Percentiles rank a stretch among this genome's conserved stretches.
Conservation (phyloP, 2,329 filamentous ascomycete species). For the Alternaria infectoria region DNA sequence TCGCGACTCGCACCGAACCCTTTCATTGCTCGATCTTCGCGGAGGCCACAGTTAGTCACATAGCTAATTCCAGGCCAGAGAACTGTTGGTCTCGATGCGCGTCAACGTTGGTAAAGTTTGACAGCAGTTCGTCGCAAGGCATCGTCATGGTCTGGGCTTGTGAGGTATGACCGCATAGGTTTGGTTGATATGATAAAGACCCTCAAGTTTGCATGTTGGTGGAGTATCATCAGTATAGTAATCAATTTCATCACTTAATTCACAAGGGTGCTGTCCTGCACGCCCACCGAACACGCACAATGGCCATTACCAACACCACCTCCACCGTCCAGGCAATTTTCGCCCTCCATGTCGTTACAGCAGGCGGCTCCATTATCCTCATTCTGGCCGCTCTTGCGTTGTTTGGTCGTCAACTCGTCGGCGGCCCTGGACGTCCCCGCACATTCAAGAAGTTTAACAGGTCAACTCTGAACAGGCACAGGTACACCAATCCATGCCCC, state of each 20-base stretch:
- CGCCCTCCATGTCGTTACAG: slow-evolving; percentile 22
- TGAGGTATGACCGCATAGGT: slow-evolving; percentile 7
- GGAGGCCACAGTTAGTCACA: not conserved
- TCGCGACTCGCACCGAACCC: not conserved
- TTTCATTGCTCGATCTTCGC: not conserved
- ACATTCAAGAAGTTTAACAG: slow-evolving; percentile 12
- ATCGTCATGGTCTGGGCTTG: not conserved
- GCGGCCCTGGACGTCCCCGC: slow-evolving; percentile 14
- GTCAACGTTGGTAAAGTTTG: not conserved
- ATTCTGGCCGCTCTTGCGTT: slow-evolving; percentile 9
- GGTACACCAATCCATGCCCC: not conserved
- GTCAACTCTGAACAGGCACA: slow-evolving; percentile 4
- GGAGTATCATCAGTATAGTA: not conserved
- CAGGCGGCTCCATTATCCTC: slow-evolving; percentile 15
- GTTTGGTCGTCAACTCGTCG: slow-evolving; percentile 12
- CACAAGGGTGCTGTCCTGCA: not conserved
- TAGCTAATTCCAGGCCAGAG: not conserved
- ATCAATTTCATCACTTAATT: not conserved
- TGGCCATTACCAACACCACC: slow-evolving; percentile 19
- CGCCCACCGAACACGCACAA: not conserved
- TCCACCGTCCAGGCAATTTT: slow-evolving; percentile 25
- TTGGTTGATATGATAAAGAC: not conserved
- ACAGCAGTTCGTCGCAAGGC: not conserved
- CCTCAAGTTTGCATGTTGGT: not conserved
- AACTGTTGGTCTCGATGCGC: not conserved